These are phyloP conservation scores for Tetrahymena borealis DNA, from an alignment of 73 alveolate genomes.

Conservation along the genomic window DNA sequence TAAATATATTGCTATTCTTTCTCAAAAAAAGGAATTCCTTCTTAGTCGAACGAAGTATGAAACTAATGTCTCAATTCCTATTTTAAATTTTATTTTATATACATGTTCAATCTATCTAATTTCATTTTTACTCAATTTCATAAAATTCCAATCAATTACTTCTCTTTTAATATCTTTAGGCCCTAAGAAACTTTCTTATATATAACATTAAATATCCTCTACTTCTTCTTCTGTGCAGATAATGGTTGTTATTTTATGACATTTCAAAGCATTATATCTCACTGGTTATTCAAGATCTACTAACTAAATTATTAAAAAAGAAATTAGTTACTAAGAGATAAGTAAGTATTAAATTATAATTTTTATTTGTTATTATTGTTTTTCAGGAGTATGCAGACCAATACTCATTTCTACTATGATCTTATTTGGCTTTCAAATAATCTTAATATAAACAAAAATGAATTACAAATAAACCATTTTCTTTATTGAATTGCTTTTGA, in stretches of 20 bases:
- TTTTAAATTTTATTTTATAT: background rate
- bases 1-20: background rate
- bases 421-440: no score
- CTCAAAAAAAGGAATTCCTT: background rate
- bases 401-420: no score
- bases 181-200: background rate
- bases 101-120: no score
- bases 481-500: background rate
- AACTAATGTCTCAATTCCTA: background rate
- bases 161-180: background rate
- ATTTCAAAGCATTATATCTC: background rate
- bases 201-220: background rate
- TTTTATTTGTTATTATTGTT: no score
- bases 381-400: no score
- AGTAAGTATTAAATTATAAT: no score
- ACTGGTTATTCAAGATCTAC: background rate
- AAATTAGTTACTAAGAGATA: no score
- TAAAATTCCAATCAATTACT: background rate
- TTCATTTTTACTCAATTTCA: no score
- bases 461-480: background rate
- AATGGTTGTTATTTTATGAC: background rate
- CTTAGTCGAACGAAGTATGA: background rate
- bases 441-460: background rate
- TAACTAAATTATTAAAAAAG: no score
- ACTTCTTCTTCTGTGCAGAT: background rate